phyloP scores from a whole-genome alignment of 2,329 filamentous ascomycete genomes.

The Mycosphaerella sp. region DNA sequence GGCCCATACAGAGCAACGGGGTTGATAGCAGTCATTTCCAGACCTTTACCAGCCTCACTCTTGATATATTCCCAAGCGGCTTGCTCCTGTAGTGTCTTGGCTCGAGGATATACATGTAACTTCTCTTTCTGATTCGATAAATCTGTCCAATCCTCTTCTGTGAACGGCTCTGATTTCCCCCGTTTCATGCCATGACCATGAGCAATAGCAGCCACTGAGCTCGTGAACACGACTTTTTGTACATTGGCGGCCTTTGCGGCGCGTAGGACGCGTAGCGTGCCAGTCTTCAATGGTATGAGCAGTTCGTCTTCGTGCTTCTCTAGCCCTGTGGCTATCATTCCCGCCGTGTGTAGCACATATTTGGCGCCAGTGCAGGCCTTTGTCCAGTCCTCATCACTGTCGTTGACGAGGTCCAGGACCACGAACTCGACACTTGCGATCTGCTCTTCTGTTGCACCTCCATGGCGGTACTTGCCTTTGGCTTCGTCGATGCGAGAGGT shows the following conservation, averaged over 20 bases:
- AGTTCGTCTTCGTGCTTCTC: conserved; percentile 18
- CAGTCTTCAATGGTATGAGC: conserved; percentile 10
- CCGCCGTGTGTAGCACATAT: conserved; percentile 16
- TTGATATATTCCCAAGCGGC: conserved; percentile 16
- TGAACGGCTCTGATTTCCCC: conserved; percentile 13
- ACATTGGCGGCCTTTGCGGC: conserved; percentile 12
- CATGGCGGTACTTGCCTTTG: conserved; percentile 10
- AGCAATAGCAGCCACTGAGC: conserved; percentile 16
- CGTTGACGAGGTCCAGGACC: conserved; percentile 12
- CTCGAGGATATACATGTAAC: conserved; percentile 17
- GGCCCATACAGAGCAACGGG: conserved; percentile 17
- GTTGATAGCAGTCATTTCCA: conserved; percentile 15
- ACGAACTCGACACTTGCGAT: conserved; percentile 13
- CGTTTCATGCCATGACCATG: conserved; percentile 16
- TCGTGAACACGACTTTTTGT: conserved; percentile 16
- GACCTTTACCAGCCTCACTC: not conserved
- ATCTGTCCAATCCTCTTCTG: conserved; percentile 20
- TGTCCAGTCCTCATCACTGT: conserved; percentile 14
- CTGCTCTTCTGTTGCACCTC: conserved; percentile 12
- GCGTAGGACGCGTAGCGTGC: conserved; percentile 12
- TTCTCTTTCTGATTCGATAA: conserved; percentile 17
- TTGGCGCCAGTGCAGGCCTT: conserved; percentile 11
- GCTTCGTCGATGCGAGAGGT: conserved; percentile 12
- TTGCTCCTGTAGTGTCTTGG: conserved; percentile 19
- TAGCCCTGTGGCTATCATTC: conserved; percentile 18